Base-by-base conservation (phyloP, 495 filamentous ascomycete species). In the Neurospora sp. region DNA sequence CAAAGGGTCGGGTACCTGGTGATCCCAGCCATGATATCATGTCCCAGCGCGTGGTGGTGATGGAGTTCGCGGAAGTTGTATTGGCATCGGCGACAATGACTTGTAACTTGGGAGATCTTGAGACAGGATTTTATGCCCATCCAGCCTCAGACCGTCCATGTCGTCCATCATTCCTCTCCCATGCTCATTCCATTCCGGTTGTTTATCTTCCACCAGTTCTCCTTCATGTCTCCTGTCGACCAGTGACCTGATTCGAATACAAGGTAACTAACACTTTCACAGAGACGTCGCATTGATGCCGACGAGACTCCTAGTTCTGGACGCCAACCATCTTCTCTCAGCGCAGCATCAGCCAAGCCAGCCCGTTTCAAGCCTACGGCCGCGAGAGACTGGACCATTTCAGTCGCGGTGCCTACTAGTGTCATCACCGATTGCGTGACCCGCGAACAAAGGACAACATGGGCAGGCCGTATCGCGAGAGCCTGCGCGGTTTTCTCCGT, bases 401-500 rank as follows among this genome's bases (percentile, higher is more conserved):
- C 85, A 9, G 79, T 86, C 14, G 85, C 85, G 3, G 77, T 86
- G 31, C 82, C 85, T 3, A 84, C 82, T 12, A 86, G 84, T 74
- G 77, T 86, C 8, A 80, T 86, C 68, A 79, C 82, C 65, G 82
- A 83, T 68, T 84, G 82, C 70, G 78, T 81, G 10, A 83, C 89
- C 22, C 87, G 88, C 68, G 90, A 93, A 59, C 89, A 90, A 72
- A 89, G 90, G 76, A 89, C 89, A 9, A 81, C 83, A 35, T 83
- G 92, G 45, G 89, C 89, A 5, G 89, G 90, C 27, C 88, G 88
- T 71, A 87, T 95, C 31, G 92, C 91, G 3, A 90, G 92, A 27
- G 91, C 90, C 16, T 81, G 89, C 9, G 89, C 91, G 35, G 90
- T 94, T 72, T 94, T 93, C 78, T 90, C 87, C 73, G 87, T 94